phyloP scores from a whole-genome alignment of 331 rosid species.

The Telfairia occidentalis region DNA sequence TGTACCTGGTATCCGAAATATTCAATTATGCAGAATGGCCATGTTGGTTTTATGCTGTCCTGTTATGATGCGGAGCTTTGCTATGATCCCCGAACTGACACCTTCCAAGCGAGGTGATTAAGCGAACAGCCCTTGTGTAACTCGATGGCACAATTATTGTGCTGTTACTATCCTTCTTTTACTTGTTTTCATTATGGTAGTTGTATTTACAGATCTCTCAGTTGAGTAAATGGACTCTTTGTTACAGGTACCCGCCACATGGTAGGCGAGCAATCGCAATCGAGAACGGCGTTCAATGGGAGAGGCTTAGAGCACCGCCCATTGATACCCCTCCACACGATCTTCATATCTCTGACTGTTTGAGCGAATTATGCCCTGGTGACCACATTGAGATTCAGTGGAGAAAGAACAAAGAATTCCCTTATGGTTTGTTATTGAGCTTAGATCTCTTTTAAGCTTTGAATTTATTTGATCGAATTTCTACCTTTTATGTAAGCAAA shows the following conservation, averaged over 20 bases:
- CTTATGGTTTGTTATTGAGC: slow-evolving; percentile 63
- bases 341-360: slow-evolving; percentile 70
- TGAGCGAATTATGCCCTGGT: slow-evolving; percentile 57
- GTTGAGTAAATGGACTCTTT: not conserved
- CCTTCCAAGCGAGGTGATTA: slow-evolving; percentile 87
- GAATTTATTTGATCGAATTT: not conserved
- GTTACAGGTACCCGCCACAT: slow-evolving; percentile 73
- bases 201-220: not conserved
- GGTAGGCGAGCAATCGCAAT: slow-evolving; percentile 70
- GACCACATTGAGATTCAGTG: slow-evolving; percentile 90
- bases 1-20: not conserved
- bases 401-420: slow-evolving; percentile 92
- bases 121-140: not conserved
- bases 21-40: slow-evolving; percentile 59
- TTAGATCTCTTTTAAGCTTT: not conserved
- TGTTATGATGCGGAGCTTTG: slow-evolving; percentile 93
- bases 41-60: slow-evolving; percentile 88
- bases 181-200: not conserved
- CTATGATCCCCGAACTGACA: slow-evolving; percentile 63
- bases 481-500: not conserved
- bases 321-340: slow-evolving; percentile 59
- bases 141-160: slow-evolving; percentile 5
- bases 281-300: slow-evolving; percentile 65
- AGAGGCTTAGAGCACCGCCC: slow-evolving; percentile 79
- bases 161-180: not conserved